Conservation (phyloP, 148 eudicot genomes). For the Mesembryanthemum crystallinum region DNA sequence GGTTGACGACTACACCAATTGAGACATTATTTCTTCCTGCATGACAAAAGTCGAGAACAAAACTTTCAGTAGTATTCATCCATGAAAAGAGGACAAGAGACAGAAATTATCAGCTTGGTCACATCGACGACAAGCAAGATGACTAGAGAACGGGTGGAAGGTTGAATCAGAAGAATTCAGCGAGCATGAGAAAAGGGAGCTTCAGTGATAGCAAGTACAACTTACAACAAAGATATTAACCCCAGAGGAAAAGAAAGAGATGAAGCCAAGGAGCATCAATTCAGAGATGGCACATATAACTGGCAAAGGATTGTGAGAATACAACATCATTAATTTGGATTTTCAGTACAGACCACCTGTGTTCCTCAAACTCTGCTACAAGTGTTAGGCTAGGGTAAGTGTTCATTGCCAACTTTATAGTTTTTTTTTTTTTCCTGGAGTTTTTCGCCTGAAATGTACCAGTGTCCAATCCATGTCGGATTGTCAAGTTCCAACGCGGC, state of each 20-base stretch:
- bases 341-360: background rate
- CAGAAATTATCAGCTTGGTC: background rate
- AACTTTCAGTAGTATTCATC: background rate
- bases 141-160: background rate
- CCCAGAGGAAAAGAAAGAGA: background rate
- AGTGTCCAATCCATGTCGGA: no score
- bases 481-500: no score
- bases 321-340: background rate
- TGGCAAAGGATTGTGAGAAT: background rate
- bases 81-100: background rate
- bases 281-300: background rate
- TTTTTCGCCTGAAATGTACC: no score
- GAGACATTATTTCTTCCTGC: conserved; percentile 15
- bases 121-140: background rate
- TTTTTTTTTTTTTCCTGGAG: no score
- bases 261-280: background rate
- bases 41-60: background rate
- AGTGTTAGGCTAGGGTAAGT: no score
- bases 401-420: no score
- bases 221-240: background rate
- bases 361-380: background rate
- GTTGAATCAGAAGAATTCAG: background rate
- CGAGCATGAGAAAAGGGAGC: background rate
- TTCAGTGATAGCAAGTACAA: no score
- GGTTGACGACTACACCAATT: background rate